phyloP scores from a whole-genome alignment of 805 yeast genomes.

The Hanseniaspora pseudoguilliermondii region DNA sequence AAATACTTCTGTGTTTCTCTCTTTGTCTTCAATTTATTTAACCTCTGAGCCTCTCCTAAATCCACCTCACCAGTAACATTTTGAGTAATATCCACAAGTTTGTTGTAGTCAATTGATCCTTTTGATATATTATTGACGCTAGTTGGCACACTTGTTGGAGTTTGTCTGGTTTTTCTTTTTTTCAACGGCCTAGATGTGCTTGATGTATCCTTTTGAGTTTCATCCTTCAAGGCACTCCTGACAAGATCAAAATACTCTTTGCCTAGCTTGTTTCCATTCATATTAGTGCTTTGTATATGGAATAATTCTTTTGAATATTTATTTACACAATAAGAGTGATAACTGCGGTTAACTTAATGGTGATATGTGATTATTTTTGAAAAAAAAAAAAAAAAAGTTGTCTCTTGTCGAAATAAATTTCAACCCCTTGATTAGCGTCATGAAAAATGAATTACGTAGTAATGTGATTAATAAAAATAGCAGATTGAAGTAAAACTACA shows the following conservation, averaged over 20 bases:
- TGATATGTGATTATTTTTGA: neutral
- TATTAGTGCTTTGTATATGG: neutral
- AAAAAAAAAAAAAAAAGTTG: neutral
- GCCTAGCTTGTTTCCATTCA: neutral
- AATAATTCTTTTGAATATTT: neutral
- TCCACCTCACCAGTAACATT: slow-evolving; percentile 5
- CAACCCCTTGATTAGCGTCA: neutral
- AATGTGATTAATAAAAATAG: no score
- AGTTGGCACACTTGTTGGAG: neutral
- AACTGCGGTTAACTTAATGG: neutral
- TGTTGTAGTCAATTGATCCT: neutral
- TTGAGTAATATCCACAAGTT: slow-evolving; percentile 1
- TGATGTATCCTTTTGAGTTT: neutral
- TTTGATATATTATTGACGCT: neutral
- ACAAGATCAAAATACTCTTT: slow-evolving; percentile 13
- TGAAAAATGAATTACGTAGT: neutral
- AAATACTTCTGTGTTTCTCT: neutral
- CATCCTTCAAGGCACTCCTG: slow-evolving; percentile 1
- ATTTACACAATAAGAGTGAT: neutral
- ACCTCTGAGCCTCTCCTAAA: neutral
- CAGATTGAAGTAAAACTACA: no score
- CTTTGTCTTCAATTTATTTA: neutral
- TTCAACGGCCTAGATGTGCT: neutral
- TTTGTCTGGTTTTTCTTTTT: slow-evolving; percentile 1
- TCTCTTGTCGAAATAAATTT: neutral